A percentile compares a stretch with the other conserved stretches of the same genome.
Evolutionary conservation across 192 early-diverging fungal genomes (phyloP).

Genomic region (Mortierella hygrophila): DNA sequence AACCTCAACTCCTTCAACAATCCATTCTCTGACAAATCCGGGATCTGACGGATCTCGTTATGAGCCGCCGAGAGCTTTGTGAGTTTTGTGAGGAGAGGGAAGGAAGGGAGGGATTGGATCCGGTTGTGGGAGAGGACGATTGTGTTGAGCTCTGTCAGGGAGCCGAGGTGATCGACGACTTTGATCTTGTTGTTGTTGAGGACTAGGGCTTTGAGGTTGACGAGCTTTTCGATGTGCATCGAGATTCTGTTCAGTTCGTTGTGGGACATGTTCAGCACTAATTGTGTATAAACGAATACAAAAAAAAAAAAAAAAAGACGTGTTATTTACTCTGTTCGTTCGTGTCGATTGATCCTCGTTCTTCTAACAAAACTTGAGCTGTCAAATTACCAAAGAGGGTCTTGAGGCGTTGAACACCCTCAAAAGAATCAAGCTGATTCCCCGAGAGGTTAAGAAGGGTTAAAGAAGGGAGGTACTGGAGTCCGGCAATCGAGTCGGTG

Average conservation of each 20-base stretch:
- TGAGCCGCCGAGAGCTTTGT: slow-evolving; percentile 84
- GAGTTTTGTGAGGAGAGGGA: slow-evolving; percentile 70
- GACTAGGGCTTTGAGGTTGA: slow-evolving; percentile 82
- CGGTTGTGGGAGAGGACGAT: slow-evolving; percentile 88
- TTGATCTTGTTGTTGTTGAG: slow-evolving; percentile 82
- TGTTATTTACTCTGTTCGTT: not conserved
- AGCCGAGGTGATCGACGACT: slow-evolving; percentile 73
- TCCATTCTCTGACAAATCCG: slow-evolving; percentile 70
- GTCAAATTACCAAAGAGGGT: slow-evolving; percentile 67
- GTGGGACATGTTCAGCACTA: slow-evolving; percentile 78
- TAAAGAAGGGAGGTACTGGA: slow-evolving; percentile 65
- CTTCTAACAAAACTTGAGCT: not conserved
- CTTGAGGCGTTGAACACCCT: slow-evolving; percentile 67
- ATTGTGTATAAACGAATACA: not conserved
- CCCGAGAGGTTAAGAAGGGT: slow-evolving; percentile 75
- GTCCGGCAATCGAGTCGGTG: slow-evolving; percentile 63
- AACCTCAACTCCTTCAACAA: slow-evolving; percentile 80
- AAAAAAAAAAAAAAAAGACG: not conserved
- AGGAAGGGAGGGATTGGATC: slow-evolving; percentile 66
- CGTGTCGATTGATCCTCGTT: not conserved
- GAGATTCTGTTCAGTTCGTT: slow-evolving; percentile 76
- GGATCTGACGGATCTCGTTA: slow-evolving; percentile 75
- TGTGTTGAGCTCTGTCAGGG: slow-evolving; percentile 73
- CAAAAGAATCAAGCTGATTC: slow-evolving; percentile 72
- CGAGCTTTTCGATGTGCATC: slow-evolving; percentile 64